phyloP scores from a whole-genome alignment of 345 rosid species.

The Heritiera fomes region DNA sequence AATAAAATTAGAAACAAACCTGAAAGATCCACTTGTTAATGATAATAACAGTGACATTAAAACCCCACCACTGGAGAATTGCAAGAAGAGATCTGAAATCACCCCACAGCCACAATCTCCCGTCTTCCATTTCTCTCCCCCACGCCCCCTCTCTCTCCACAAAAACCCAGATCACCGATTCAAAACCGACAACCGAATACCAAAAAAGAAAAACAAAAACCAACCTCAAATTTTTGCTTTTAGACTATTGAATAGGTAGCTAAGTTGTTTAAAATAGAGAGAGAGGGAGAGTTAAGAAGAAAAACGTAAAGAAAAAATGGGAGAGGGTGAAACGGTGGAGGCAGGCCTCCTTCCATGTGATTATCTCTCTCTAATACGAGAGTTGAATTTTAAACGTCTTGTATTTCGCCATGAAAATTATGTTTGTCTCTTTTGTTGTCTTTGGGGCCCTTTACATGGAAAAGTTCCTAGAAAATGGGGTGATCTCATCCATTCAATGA shows the following conservation, averaged over 20 bases:
- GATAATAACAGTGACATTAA: slow-evolving; percentile 95
- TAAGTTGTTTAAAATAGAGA: slow-evolving; percentile 12
- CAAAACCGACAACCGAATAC: slow-evolving; percentile 8
- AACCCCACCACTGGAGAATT: slow-evolving; percentile 94
- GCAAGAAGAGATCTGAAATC: slow-evolving; percentile 90
- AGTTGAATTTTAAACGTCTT: slow-evolving; percentile 40
- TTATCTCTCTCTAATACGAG: slow-evolving; percentile 25
- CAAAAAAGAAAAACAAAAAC: slow-evolving; percentile 12
- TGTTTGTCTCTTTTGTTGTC: neutral
- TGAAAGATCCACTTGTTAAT: slow-evolving; percentile 99
- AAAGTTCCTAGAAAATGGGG: slow-evolving; percentile 10
- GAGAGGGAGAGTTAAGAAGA: slow-evolving; percentile 22
- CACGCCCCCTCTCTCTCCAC: neutral
- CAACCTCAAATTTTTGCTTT: slow-evolving; percentile 23
- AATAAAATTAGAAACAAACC: slow-evolving; percentile 44
- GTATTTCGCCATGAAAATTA: slow-evolving; percentile 29
- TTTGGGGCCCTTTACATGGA: neutral
- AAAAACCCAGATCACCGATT: slow-evolving; percentile 23
- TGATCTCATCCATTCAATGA: slow-evolving; percentile 11
- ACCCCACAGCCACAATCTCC: slow-evolving; percentile 56
- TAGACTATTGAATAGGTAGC: slow-evolving; percentile 25
- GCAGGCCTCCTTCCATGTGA: slow-evolving; percentile 48
- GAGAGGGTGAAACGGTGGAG: slow-evolving; percentile 50
- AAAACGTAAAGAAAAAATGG: slow-evolving; percentile 36
- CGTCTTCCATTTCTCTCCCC: slow-evolving; percentile 71